Conservation (phyloP, 139 green algal species). For the Chlamydomonas sp. region DNA sequence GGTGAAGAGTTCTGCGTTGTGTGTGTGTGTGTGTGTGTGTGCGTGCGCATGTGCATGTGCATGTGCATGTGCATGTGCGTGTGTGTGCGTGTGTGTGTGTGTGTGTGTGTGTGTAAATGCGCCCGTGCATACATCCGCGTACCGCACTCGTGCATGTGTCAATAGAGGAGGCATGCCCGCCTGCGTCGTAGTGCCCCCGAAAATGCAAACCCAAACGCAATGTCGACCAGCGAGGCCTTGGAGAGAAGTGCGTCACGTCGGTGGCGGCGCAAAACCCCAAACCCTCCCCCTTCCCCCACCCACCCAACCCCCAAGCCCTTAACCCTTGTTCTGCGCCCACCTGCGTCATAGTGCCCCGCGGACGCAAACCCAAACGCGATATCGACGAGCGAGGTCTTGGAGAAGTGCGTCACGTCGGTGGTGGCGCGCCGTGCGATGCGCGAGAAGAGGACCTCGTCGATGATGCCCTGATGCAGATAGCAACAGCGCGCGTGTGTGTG, state of each 20-base stretch:
- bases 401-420: background rate
- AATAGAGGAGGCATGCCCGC: too few relatives aligned
- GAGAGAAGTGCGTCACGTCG: too few relatives aligned
- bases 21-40: background rate
- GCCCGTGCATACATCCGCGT: too few relatives aligned
- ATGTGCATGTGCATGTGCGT: background rate
- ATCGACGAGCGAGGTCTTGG: conserved; percentile 2
- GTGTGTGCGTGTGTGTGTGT: too few relatives aligned
- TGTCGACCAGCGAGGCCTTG: too few relatives aligned
- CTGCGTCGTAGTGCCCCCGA: too few relatives aligned
- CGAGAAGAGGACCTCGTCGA: background rate
- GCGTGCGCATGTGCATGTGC: background rate
- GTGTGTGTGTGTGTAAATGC: too few relatives aligned
- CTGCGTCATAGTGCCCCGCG: conserved; percentile 3
- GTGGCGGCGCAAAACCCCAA: too few relatives aligned
- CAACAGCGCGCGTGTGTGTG: background rate
- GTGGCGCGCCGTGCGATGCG: background rate
- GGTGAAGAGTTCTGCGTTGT: background rate
- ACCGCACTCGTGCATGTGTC: too few relatives aligned
- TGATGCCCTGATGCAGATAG: background rate
- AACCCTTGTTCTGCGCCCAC: background rate
- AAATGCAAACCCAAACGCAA: too few relatives aligned
- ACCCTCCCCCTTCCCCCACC: too few relatives aligned
- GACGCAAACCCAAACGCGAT: conserved; percentile 6
- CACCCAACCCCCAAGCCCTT: background rate